Base-by-base conservation (phyloP, 306 rosid genomes). In the Vigna radiata region DNA sequence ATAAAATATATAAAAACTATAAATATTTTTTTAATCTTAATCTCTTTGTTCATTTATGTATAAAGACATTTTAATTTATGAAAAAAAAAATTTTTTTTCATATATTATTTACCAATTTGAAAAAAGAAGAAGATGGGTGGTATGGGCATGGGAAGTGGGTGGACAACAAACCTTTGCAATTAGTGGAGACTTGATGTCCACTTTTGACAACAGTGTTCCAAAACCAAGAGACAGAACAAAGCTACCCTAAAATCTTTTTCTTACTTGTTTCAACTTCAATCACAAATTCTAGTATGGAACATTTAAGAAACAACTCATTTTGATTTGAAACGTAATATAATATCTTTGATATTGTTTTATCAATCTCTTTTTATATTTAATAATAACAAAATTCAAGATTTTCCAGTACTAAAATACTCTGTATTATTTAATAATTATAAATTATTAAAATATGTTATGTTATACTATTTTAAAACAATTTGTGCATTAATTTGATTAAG, bases 171-270 rank as follows among this genome's bases (percentile, higher is more conserved):
- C 61, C 78, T 63, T 66, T 54, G 77, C 11, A 62, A 33, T 85
- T 64, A 77, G 80, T 73, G 87, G 78, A 68, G 63, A 66, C 50
- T 41, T 87, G 94, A 73, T 53, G 77, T 86, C 94, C 90, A 87
- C 91, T 64, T 87, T 74, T 73, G 83, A 78, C 86, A 83, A 66
- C 80, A 79, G 77, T 86, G 81, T 72, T 59, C 77, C 58, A 55
- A 77, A 64, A 54, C 46, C 79, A 17, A 58, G 54, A 49, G 39
- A 61, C 75, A 70, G 55, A 64, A 54, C 61, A 66, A 68, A 67
- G 62, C 21, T 6, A 33, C 6, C 71, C 31, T 29, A 60, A 36
- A 47, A 69, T 36, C 53, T 41, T 70, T 25, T 4, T 10, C 25
- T 72, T 47, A 16, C 60, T 23, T 14, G 21, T 52, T 41, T 76